Evolutionary conservation across 768 basidiomycete species (phyloP), one percentile per base, ranked within the genome.

Genomic region (Boletellus ananas): DNA sequence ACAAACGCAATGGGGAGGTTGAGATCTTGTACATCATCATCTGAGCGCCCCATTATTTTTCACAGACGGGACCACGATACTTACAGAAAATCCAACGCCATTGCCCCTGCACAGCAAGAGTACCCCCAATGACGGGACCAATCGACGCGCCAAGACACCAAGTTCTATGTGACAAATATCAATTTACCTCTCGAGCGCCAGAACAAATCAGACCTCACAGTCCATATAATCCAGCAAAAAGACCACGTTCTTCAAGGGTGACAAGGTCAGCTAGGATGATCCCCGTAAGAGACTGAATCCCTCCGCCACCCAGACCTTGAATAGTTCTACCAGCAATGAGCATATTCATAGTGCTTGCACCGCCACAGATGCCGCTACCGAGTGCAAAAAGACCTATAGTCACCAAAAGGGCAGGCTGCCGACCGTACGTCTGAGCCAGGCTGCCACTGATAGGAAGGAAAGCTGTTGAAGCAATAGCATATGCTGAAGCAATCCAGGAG

Each of bases 11-110:
- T 59, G 11, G 73, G 72, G 17, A 74, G 49, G 45, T 76, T 76
- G 50, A 76, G 61, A 58, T 71, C 72, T 73, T 41, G 29, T 38
- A n/a, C 8, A 14, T n/a, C 34, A 35, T 18, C 34, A n/a, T n/a
- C n/a, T 47, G 20, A 59, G 31, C 34, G n/a, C n/a, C 34, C 16
- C 16, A 3, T 27, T 20, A 25, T 34, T 10, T 10, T 11, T 6
- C 17, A 3, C 2, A 29, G 31, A 23, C 40, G 25, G 9, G 9
- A 3, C 36, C 4, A 17, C 12, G 8, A 39, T 14, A 47, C 60
- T 23, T 27, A 75, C 74, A 75, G 60, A 76, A 76, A 34, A 75
- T 56, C 72, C 74, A 74, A 43, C 73, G 56, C 73, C 74, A 75
- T 23, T 59, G 51, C 1, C 67, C 70, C 6, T 42, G 51, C 11